Conservation (phyloP, 441 rosid species). For the Populus tomentosa region DNA sequence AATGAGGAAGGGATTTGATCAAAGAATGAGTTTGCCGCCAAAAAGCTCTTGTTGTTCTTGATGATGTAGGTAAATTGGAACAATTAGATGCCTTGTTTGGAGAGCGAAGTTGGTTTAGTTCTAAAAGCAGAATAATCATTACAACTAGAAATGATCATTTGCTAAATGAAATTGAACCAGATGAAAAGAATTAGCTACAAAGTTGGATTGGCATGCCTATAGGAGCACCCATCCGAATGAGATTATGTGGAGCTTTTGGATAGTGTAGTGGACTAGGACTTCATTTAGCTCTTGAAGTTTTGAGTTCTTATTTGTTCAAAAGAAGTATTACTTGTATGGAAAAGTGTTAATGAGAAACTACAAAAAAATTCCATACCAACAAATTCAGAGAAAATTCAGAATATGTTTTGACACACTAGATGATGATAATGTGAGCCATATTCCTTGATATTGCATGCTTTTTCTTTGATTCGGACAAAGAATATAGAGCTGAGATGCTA, state of each 20-base stretch:
- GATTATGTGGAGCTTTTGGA: not conserved
- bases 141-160: conserved; percentile 4
- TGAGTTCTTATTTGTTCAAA: not conserved
- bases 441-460: not conserved
- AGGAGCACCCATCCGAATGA: too few relatives aligned
- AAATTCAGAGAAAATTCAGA: not conserved
- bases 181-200: too few relatives aligned
- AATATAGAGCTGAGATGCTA: too few relatives aligned
- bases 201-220: too few relatives aligned
- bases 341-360: not conserved
- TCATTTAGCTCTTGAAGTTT: conserved; percentile 5
- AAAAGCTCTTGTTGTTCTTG: conserved; percentile 2
- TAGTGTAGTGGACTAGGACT: conserved; percentile 2
- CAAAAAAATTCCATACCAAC: too few relatives aligned
- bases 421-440: not conserved
- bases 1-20: not conserved
- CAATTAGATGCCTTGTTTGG: conserved; percentile 1
- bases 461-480: not conserved
- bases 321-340: not conserved
- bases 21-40: not conserved
- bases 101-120: not conserved
- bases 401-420: conserved; percentile 1
- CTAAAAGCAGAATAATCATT: conserved; percentile 7
- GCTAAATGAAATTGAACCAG: not conserved
- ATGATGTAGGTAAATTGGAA: conserved; percentile 2